Percentiles rank a stretch among this genome's conserved stretches.
Evolutionary conservation across 1,284 basidiomycete genomes (phyloP).

Genomic region (Trametes versicolor): DNA sequence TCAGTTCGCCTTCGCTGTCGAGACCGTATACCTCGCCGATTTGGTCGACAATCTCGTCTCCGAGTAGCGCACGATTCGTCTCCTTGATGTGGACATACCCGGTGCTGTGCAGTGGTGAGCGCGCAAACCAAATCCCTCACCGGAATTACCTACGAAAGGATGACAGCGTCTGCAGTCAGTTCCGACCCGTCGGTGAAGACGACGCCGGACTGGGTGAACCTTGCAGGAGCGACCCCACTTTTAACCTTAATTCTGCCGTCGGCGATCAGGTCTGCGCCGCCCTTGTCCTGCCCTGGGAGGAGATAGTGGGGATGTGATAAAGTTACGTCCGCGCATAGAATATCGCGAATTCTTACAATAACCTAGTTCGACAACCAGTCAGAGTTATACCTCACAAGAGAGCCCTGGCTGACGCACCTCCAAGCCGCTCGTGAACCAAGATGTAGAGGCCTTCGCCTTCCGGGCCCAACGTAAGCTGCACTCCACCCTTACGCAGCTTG

Average conservation of each 20-base stretch:
- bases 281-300: constrained; percentile 49
- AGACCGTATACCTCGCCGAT: constrained; percentile 63
- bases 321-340: not conserved
- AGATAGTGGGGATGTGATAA: not conserved
- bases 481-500: constrained; percentile 65
- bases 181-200: constrained; percentile 71
- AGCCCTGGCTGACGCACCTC: constrained; percentile 41
- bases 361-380: constrained; percentile 1
- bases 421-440: constrained; percentile 48
- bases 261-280: constrained; percentile 58
- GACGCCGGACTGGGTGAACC: constrained; percentile 61
- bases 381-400: not conserved
- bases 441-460: constrained; percentile 63
- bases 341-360: constrained; percentile 28
- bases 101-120: constrained; percentile 41
- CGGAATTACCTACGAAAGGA: constrained; percentile 59
- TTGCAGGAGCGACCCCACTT: constrained; percentile 62
- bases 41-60: constrained; percentile 56
- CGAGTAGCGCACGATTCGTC: constrained; percentile 55
- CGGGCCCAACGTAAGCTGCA: constrained; percentile 63
- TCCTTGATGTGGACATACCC: constrained; percentile 50
- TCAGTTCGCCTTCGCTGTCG: constrained; percentile 66
- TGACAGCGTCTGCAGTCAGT: constrained; percentile 72
- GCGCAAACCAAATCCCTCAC: constrained; percentile 44
- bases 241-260: constrained; percentile 79